Percentiles rank a stretch among this genome's conserved stretches.
These are phyloP conservation scores for Soucietia sequanensis DNA, from an alignment of 805 yeast genomes.

Conservation along the genomic window DNA sequence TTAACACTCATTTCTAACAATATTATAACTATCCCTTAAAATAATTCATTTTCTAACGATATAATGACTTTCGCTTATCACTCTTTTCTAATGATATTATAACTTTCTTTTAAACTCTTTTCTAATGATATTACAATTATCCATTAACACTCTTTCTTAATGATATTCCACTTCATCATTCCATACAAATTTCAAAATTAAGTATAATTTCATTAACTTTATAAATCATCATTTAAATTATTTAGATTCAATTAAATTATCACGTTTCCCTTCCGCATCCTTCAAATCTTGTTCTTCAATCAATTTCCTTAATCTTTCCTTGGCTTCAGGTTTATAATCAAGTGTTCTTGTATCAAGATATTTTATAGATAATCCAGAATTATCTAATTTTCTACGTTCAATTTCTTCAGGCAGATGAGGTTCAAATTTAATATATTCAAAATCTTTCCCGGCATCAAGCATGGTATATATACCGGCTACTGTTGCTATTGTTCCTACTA, in stretches of 20 bases:
- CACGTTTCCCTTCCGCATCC: too few species aligned
- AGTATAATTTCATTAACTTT: not conserved
- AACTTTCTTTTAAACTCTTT: too few species aligned
- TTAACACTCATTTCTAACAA: too few species aligned
- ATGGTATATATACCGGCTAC: slow-evolving; percentile 32
- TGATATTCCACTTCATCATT: slow-evolving; percentile 1
- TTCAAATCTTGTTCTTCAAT: slow-evolving; percentile 21
- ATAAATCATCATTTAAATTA: not conserved
- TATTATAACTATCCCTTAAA: too few species aligned
- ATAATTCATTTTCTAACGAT: too few species aligned
- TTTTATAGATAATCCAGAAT: slow-evolving; percentile 26
- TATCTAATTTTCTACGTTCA: slow-evolving; percentile 33
- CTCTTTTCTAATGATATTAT: too few species aligned
- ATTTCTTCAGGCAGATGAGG: slow-evolving; percentile 40
- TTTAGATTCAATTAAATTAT: slow-evolving; percentile 1
- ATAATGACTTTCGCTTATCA: too few species aligned
- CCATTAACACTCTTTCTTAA: not conserved
- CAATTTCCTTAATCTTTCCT: slow-evolving; percentile 26
- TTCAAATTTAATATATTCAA: slow-evolving; percentile 36
- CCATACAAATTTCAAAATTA: not conserved
- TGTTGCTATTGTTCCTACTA: slow-evolving; percentile 38
- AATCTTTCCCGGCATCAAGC: slow-evolving; percentile 36
- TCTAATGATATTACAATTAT: too few species aligned
- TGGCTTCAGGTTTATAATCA: slow-evolving; percentile 44
- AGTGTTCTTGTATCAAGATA: slow-evolving; percentile 35